Base-by-base conservation (phyloP, 192 early-diverging fungal genomes). In the Phycomyces nitens region DNA sequence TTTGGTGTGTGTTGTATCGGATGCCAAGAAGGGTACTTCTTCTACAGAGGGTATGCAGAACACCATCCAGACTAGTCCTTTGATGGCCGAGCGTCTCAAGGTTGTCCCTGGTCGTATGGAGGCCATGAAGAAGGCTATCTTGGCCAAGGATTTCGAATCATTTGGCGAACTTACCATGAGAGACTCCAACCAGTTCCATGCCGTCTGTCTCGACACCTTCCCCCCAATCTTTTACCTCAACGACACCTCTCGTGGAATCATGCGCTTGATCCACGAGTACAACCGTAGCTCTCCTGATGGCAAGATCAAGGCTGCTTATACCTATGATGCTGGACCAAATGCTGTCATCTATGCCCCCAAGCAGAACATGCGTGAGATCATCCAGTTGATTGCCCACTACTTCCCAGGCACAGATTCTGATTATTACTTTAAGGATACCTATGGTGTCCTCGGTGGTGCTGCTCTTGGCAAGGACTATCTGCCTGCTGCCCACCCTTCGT, bases 101-200 rank as follows among this genome's bases (percentile, higher is more conserved):
- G 88, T 95, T n/a, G 97, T 99, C 0, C 94, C 96, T 18, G 73
- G 80, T 60, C 83, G 94, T 39, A 98, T 99, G 96, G 74, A 79
- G 16, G 84, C 78, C 1, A 99, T 99, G 89, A 86, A 83, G 59
- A 62, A 77, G n/a, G 95, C 97, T 11, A 97, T 99, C 70, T 64
- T 66, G 11, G 71, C 67, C 29, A 81, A 86, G 62, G 90, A 99
- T 71, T 99, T 98, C 80, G 84, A 89, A 58, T 56, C 72, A 6
- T 99, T 99, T 80, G 97, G 93, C 29, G 90, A 94, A 74, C 65
- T 96, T 58, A 96, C 97, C 58, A 99, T 99, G 96, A 79, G 74
- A 56, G 97, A 99, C 73, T 97, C 94, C 20, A 99, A 99, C 86
- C 93, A 94, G 77, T 99, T 99, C 90, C 97, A 99, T 73, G 92